Conservation (phyloP, 306 rosid genomes). For the Trifolium dubium region DNA sequence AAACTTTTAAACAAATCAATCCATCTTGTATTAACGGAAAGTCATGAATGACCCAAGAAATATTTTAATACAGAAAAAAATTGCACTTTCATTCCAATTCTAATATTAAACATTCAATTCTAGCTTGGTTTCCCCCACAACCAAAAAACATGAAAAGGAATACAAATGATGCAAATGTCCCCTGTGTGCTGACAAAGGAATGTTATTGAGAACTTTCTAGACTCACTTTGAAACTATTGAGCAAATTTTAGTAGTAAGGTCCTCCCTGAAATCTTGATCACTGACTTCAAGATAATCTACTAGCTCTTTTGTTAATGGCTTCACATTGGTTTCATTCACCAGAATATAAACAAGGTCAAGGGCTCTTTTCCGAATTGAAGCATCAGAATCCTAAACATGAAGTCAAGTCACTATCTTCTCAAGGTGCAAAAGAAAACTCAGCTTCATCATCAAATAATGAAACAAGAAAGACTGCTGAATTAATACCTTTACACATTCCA, state of each 20-base stretch:
- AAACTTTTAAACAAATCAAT: conserved; percentile 26
- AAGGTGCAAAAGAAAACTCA: conserved; percentile 34
- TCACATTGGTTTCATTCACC: conserved; percentile 87
- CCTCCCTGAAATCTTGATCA: conserved; percentile 87
- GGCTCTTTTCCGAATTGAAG: conserved; percentile 95
- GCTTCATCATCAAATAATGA: conserved; percentile 31
- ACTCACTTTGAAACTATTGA: conserved; percentile 91
- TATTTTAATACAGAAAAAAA: conserved; percentile 1
- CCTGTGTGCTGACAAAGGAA: conserved; percentile 24
- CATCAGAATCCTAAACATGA: conserved; percentile 83
- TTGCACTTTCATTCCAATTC: neutral
- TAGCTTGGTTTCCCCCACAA: conserved; percentile 4
- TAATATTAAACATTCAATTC: conserved; percentile 17
- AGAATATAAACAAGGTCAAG: conserved; percentile 91
- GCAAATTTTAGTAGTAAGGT: conserved; percentile 93
- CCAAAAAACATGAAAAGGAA: conserved; percentile 20
- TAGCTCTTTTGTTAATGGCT: conserved; percentile 85
- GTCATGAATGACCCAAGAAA: conserved; percentile 7
- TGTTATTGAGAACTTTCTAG: conserved; percentile 31
- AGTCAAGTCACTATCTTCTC: conserved; percentile 46
- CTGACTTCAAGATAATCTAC: conserved; percentile 85
- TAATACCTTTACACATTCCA: conserved; percentile 95
- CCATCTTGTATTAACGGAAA: conserved; percentile 37
- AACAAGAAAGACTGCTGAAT: conserved; percentile 17
- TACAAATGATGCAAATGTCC: neutral